A percentile compares a stretch with the other conserved stretches of the same genome.
These are phyloP conservation scores for Chaetomium sp. DNA, from an alignment of 2,329 filamentous ascomycete genomes.

Conservation along the genomic window DNA sequence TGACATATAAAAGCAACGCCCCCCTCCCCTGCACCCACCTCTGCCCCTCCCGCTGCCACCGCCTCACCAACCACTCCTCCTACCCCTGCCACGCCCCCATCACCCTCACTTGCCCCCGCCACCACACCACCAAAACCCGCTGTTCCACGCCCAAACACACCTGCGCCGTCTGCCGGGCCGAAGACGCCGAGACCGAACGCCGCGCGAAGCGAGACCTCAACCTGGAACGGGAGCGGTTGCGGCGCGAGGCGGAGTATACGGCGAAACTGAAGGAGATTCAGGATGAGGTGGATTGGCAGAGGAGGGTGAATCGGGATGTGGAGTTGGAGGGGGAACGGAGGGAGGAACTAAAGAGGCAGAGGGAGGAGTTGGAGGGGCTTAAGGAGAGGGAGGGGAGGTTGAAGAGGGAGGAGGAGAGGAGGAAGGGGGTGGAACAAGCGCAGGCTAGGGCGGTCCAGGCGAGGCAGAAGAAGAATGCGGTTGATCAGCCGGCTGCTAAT, in stretches of 20 bases:
- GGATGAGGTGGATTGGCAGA: slow-evolving; percentile 47
- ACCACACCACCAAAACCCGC: slow-evolving; percentile 41
- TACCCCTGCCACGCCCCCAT: slow-evolving; percentile 31
- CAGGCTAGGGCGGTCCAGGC: no score
- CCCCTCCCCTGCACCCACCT: slow-evolving; percentile 53
- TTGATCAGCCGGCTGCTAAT: no score
- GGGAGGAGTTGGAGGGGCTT: slow-evolving; percentile 39
- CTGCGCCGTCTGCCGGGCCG: slow-evolving; percentile 48
- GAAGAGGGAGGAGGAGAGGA: no score
- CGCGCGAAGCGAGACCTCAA: slow-evolving; percentile 40
- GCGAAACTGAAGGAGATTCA: slow-evolving; percentile 41
- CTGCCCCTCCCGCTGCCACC: slow-evolving; percentile 58
- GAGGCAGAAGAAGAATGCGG: no score
- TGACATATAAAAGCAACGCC: slow-evolving; percentile 40
- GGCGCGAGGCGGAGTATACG: slow-evolving; percentile 39
- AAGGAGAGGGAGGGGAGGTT: slow-evolving; percentile 26
- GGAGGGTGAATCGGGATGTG: slow-evolving; percentile 37
- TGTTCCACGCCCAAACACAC: slow-evolving; percentile 38
- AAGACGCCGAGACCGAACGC: slow-evolving; percentile 40
- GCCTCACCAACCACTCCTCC: slow-evolving; percentile 51
- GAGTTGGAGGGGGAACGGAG: slow-evolving; percentile 39
- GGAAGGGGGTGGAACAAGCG: no score
- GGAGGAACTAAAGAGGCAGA: slow-evolving; percentile 39
- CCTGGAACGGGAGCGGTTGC: slow-evolving; percentile 43
- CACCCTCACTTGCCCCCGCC: slow-evolving; percentile 41